phyloP scores from a whole-genome alignment of 108 stramenopile species.

The Ochromonas danica region DNA sequence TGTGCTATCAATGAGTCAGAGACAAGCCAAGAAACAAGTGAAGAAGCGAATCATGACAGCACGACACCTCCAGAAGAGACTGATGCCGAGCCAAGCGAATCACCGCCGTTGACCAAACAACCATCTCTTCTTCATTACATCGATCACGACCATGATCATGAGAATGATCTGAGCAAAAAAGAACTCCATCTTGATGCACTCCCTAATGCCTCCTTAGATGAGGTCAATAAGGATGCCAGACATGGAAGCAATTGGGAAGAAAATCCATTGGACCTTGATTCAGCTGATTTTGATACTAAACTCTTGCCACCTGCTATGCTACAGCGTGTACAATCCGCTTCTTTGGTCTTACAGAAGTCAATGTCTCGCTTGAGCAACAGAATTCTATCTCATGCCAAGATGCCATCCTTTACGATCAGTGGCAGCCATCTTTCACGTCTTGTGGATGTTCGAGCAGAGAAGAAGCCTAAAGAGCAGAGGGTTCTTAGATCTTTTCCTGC shows the following conservation, averaged over 20 bases:
- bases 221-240: neutral
- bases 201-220: neutral
- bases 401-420: neutral
- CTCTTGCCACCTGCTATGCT: neutral
- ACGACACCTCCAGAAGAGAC: too few relatives aligned
- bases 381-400: neutral
- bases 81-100: neutral
- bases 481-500: constrained; percentile 12
- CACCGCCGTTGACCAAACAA: neutral
- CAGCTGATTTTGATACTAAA: neutral
- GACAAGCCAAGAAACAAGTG: neutral
- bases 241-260: neutral
- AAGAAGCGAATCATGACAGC: neutral
- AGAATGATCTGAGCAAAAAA: too few relatives aligned
- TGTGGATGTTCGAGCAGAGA: neutral
- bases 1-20: constrained; percentile 18
- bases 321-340: neutral
- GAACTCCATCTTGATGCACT: too few relatives aligned
- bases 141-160: neutral
- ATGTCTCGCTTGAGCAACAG: neutral
- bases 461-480: neutral
- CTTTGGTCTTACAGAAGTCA: neutral
- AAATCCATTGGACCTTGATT: neutral
- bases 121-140: neutral
- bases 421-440: neutral